Evolutionary conservation across 306 rosid genomes (phyloP), one percentile per base, ranked within the genome.

Genomic region (Crotalaria pallida): DNA sequence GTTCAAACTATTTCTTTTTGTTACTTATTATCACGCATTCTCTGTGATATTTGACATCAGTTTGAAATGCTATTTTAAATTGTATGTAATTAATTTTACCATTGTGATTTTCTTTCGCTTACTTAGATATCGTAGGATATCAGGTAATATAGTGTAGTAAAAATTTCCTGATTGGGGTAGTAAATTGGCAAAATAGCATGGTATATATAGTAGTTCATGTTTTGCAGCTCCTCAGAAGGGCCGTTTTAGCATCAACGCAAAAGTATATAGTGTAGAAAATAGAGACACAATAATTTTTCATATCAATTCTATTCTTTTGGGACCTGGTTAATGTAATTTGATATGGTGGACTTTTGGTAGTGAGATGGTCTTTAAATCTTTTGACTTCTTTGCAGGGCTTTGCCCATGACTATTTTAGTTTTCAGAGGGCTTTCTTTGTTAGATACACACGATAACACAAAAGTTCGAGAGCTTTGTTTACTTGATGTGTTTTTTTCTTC

Each of bases 1-100:
- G 99, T 95, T 78, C 29, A 7, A 9, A 24, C 45, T 16, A 3
- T 59, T 53, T 71, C 45, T 47, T 53, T 13, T 19, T 70, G 22
- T 45, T 72, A 16, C n/a, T 58, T 17, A 51, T 64, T 17, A 43
- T 31, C 17, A 34, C 31, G 15, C 60, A 29, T 65, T 48, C 36
- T 45, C 15, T 38, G 18, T 38, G 17, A 55, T 17, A 45, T 31
- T 49, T 44, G 18, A n/a, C 36, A 50, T 44, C 27, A 26, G 4
- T 58, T 24, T 43, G 43, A 63, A 33, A 72, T 57, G 22, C 40
- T 60, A 41, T 17, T 58, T 24, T 65, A 29, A 64, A 33, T 45
- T 31, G 26, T 10, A 13, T 29, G 47, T 22, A 4, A 33, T 40
- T 50, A 12, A 0, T 63, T 76, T 71, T 69, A 17, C 13, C 11